Evolutionary conservation across 1,284 basidiomycete species (phyloP), one percentile per base, ranked within the genome.

Genomic region (Moesziomyces aphidis): DNA sequence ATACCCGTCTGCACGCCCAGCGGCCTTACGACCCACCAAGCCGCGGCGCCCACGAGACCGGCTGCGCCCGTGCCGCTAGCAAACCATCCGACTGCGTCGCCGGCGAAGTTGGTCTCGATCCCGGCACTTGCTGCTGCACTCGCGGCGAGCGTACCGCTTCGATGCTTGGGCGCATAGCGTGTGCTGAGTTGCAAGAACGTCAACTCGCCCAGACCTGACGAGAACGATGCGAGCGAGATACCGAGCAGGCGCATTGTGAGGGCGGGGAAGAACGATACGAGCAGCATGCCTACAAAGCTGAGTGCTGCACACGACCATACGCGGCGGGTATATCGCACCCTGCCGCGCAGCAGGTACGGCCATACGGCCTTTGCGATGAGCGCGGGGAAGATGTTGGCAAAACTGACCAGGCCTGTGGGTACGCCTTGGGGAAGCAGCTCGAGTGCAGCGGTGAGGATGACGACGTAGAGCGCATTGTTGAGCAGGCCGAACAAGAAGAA

Each of bases 141-240:
- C 42, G 56, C n/a, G 23, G 67, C 44, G 7, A n/a, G 22, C 1
- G 31, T 13, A 19, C 65, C 55, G 28, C 19, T 43, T 9, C 52
- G 54, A 24, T 57, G 45, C 15, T 63, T 50, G 22, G 52, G 52
- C 13, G 72, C 77, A 60, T 79, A 82, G 0, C 92, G 91, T 0
- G 95, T 97, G 0, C 94, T 94, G 4, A 97, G 87, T 86, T 99
- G 96, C 3, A 99, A 87, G 82, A 94, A 98, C 1, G 95, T 98
- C 66, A 99, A 85, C 85, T 99, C 96, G 15, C 97, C 96, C 7
- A 99, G 87, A 89, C 94, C 94, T 13, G 92, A 93, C 0, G 94
- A 93, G 81, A 98, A 94, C 0, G 93, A 95, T 0, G 97, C 95
- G 6, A 96, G 85, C 45, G 90, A 88, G 54, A 99, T 98, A 15